phyloP scores from a whole-genome alignment of 768 basidiomycete species.

The Mycena rosella region DNA sequence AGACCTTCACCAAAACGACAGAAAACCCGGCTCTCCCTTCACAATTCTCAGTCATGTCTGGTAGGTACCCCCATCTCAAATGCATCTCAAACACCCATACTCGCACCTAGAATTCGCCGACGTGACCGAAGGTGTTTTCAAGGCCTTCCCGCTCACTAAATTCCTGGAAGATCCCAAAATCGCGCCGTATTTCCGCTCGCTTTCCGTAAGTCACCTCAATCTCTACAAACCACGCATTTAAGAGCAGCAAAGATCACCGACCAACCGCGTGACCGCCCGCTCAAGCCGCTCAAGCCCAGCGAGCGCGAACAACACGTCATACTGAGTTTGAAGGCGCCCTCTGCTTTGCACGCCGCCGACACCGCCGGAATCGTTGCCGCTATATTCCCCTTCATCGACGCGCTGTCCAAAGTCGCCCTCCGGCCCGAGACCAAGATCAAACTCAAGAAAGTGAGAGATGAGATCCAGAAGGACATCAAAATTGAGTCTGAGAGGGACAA shows the following conservation, averaged over 20 bases:
- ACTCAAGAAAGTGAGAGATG: constrained; percentile 79
- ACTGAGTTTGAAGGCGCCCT: constrained; percentile 72
- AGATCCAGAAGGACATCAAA: constrained; percentile 75
- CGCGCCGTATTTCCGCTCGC: constrained; percentile 84
- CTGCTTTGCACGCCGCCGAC: constrained; percentile 59
- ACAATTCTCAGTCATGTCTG: constrained; percentile 81
- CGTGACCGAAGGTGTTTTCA: constrained; percentile 83
- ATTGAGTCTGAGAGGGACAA: constrained; percentile 76
- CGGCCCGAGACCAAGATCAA: constrained; percentile 89
- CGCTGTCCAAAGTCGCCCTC: constrained; percentile 67
- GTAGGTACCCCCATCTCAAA: constrained; percentile 46
- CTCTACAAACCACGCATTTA: constrained; percentile 19
- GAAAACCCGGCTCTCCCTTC: constrained; percentile 74
- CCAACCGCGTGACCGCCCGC: constrained; percentile 82
- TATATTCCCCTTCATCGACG: constrained; percentile 82
- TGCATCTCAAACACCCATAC: constrained; percentile 15
- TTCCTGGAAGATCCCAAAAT: constrained; percentile 75
- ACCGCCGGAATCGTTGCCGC: constrained; percentile 73
- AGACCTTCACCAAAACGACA: constrained; percentile 88
- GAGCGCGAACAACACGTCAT: constrained; percentile 81
- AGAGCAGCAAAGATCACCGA: constrained; percentile 74
- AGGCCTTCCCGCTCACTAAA: constrained; percentile 66
- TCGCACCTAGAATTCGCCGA: constrained; percentile 83
- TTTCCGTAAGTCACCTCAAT: constrained; percentile 68
- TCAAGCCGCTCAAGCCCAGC: constrained; percentile 59